Evolutionary conservation across 768 basidiomycete genomes (phyloP).

Genomic region (Boletus insuetus): DNA sequence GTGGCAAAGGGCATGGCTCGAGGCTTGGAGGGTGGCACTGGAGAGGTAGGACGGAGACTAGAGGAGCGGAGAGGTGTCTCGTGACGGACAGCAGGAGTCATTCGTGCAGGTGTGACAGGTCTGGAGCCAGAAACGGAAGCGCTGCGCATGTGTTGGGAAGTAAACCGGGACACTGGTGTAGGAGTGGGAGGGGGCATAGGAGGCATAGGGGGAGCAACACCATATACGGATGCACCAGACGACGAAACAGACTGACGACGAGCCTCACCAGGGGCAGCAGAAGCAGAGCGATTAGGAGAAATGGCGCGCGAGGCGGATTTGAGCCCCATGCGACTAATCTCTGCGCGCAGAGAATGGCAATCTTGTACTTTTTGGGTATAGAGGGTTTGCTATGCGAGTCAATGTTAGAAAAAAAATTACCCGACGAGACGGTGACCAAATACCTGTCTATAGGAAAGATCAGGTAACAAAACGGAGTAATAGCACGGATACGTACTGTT

Average conservation of each 20-base stretch:
- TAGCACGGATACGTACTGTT: constrained; percentile 51
- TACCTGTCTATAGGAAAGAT: constrained; percentile 52
- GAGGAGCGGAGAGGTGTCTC: constrained; percentile 33
- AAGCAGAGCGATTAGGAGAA: constrained; percentile 27
- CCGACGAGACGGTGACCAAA: constrained; percentile 28
- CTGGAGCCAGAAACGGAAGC: constrained; percentile 41
- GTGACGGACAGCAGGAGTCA: constrained; percentile 26
- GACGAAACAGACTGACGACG: constrained; percentile 33
- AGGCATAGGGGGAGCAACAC: constrained; percentile 26
- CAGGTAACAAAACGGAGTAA: constrained; percentile 9
- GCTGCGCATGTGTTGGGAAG: constrained; percentile 55
- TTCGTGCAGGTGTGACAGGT: constrained; percentile 34
- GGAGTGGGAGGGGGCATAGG: constrained; percentile 45
- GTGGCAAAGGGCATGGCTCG: constrained; percentile 47
- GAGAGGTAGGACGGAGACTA: constrained; percentile 28
- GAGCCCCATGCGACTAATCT: constrained; percentile 53
- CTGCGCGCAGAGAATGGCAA: constrained; percentile 62
- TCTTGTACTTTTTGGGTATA: constrained; percentile 71
- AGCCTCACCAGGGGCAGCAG: constrained; percentile 27
- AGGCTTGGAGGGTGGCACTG: constrained; percentile 38
- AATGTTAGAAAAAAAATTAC: constrained; percentile 13
- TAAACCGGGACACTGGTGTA: constrained; percentile 51
- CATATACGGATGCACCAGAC: constrained; percentile 35
- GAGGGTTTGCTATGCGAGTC: constrained; percentile 47
- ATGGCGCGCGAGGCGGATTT: constrained; percentile 27